Conservation (phyloP, 2,329 filamentous ascomycete genomes). For the Oidium heveae region DNA sequence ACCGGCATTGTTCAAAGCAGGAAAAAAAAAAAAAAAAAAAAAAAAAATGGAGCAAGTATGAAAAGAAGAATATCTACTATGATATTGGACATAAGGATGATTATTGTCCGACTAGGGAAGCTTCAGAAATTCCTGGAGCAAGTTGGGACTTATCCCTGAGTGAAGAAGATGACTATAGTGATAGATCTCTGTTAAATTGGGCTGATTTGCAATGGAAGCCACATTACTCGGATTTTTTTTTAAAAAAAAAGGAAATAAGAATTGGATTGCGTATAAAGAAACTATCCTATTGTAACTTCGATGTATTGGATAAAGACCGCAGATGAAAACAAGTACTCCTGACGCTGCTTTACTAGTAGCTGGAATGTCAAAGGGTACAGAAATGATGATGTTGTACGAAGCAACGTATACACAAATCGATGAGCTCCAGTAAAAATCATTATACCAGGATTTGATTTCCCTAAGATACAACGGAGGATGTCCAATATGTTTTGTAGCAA, state of each 20-base stretch:
- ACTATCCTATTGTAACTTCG: not conserved
- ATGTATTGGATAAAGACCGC: not conserved
- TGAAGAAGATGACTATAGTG: not conserved
- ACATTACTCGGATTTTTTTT: not conserved
- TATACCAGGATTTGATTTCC: not conserved
- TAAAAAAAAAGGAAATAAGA: not conserved
- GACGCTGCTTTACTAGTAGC: not conserved
- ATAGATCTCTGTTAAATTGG: not conserved
- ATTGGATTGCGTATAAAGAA: not conserved
- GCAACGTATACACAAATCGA: not conserved
- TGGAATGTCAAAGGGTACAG: not conserved
- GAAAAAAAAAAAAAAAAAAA: no score
- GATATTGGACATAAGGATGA: no score
- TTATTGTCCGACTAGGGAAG: no score
- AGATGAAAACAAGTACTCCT: not conserved
- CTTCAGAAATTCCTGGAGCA: not conserved
- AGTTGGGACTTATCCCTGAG: not conserved
- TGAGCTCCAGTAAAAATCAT: not conserved
- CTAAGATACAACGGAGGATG: not conserved
- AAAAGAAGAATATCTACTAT: no score
- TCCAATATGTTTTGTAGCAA: not conserved
- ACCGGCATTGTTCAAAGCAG: no score
- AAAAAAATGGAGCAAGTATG: no score
- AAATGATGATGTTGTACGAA: not conserved
- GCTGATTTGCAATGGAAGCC: not conserved